Evolutionary conservation across 139 green algal species (phyloP), one percentile per base, ranked within the genome.

Genomic region (Chlamydomonas applanata): DNA sequence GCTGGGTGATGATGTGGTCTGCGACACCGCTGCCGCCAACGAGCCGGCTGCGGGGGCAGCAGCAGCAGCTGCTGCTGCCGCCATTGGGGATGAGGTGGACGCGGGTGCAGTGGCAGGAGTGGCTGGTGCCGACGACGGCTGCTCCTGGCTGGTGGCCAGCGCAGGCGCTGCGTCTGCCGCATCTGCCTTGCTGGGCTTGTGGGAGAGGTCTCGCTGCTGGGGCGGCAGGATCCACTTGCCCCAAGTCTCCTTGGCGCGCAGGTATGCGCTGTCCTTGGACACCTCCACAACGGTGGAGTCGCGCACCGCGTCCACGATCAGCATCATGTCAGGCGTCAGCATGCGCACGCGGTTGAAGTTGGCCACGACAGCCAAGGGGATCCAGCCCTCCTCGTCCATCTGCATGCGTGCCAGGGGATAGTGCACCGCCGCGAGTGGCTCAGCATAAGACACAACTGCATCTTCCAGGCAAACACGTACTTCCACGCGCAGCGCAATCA

Each of bases 271-370:
- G 75, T 95, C 89, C 0, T 63, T 19, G 1, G 82, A 89, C 9
- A 92, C 49, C 35, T 64, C 49, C 0, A 93, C 83, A 16, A 82
- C 45, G 35, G 24, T 75, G 53, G 69, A 86, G 52, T 82, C 79
- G 4, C 57, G 17, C 49, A 97, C 71, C 1, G 86, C 84, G 16
- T 89, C 78, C 9, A 89, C 27, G 35, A 98, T 92, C 16, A 97
- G 71, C 1, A 83, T 79, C 30, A 81, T 73, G 75, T 98, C 94
- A 1, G 88, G 85, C 2, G 92, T 98, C 45, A 98, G 84, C 89
- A 97, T 95, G 67, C 89, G 82, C 60, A 98, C 94, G 27, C 95
- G 83, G 83, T 98, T 97, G 85, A 98, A 99, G 46, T 71, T 81
- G 24, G 87, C 90, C 30, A 98, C 89, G 4, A 97, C 77, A 14